These are phyloP conservation scores for Penicillium concentricum DNA, from an alignment of 2,329 filamentous ascomycete genomes.

Conservation along the genomic window DNA sequence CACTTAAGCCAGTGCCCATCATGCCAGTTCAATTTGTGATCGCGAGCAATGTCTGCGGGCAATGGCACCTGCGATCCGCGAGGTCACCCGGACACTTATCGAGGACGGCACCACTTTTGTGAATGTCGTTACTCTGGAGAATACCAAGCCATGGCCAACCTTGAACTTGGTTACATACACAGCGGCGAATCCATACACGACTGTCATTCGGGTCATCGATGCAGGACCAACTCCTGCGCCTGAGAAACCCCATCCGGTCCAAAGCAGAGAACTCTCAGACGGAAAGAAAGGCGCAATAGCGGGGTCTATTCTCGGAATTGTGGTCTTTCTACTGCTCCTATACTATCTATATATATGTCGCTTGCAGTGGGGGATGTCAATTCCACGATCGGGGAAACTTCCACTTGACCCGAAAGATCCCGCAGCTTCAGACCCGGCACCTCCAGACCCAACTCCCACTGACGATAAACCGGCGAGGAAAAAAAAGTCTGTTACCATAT, in stretches of 20 bases:
- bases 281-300: conserved; percentile 1
- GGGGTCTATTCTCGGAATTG: not conserved
- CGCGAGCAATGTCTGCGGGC: not conserved
- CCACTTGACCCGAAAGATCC: not conserved
- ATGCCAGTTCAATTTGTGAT: not conserved
- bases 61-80: conserved; percentile 7
- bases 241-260: not conserved
- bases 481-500: conserved; percentile 3
- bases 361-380: not conserved
- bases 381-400: not conserved
- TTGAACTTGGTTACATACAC: not conserved
- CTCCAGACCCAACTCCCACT: not conserved
- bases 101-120: not conserved
- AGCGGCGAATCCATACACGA: not conserved
- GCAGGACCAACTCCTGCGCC: not conserved
- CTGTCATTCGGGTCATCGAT: not conserved
- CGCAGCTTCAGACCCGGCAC: not conserved
- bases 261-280: not conserved
- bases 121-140: not conserved
- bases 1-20: not conserved
- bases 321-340: not conserved
- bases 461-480: not conserved
- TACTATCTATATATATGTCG: not conserved
- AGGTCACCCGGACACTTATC: not conserved
- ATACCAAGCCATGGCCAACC: not conserved